Percentiles rank a stretch among this genome's conserved stretches.
Conservation (phyloP, 75 land plant species). For the Selaginella moellendorffii region DNA sequence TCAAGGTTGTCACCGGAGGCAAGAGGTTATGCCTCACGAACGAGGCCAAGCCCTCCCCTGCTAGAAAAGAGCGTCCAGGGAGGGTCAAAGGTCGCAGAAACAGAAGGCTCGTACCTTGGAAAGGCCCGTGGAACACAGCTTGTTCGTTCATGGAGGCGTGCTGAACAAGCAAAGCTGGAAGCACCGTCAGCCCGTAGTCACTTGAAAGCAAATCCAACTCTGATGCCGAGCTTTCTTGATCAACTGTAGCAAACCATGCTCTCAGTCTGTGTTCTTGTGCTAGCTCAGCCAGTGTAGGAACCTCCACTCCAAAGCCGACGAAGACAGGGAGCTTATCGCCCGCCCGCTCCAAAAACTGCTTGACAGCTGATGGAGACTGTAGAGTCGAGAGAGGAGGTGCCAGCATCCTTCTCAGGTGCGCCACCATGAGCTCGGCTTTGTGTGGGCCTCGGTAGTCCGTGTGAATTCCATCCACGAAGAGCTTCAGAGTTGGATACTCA, state of each 20-base stretch:
- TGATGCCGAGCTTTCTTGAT: conserved; percentile 47
- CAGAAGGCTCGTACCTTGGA: conserved; percentile 46
- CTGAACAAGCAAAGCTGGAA: conserved; percentile 55
- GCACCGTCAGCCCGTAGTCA: conserved; percentile 55
- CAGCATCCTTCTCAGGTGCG: conserved; percentile 42
- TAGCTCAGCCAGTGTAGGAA: conserved; percentile 27
- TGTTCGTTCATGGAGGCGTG: conserved; percentile 43
- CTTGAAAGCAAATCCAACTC: conserved; percentile 63
- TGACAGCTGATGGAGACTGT: conserved; percentile 33
- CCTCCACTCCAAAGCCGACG: conserved; percentile 63
- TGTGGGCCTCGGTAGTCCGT: conserved; percentile 73
- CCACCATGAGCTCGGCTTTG: conserved; percentile 44
- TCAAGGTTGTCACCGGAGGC: conserved; percentile 45
- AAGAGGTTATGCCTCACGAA: conserved; percentile 60
- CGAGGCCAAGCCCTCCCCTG: conserved; percentile 48
- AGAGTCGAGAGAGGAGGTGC: conserved; percentile 58
- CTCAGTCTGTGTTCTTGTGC: conserved; percentile 56
- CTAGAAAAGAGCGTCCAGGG: not conserved
- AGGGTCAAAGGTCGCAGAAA: not conserved
- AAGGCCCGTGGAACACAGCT: conserved; percentile 69
- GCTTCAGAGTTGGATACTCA: conserved; percentile 70
- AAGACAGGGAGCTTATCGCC: conserved; percentile 50
- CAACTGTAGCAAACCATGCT: conserved; percentile 79
- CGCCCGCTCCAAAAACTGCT: conserved; percentile 36
- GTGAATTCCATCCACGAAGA: conserved; percentile 69